Base-by-base conservation (phyloP, 441 rosid genomes). In the Croton setiger region DNA sequence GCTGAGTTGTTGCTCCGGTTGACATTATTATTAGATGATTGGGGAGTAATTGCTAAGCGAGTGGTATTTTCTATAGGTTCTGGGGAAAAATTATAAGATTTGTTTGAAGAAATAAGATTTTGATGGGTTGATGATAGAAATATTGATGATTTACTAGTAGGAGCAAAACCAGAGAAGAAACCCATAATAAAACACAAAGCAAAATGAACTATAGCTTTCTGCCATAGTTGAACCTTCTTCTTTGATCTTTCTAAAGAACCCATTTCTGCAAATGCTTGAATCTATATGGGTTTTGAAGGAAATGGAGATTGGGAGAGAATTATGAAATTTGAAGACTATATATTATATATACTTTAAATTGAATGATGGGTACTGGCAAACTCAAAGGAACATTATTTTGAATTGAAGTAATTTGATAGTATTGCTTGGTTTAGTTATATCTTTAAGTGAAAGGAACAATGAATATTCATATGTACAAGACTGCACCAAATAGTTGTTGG, bases 181-280 rank as follows among this genome's bases (percentile, higher is more conserved):
- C 99, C 99, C 90, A 92, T 90, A 18, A 88, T 86, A 64, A 95
- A 92, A 72, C 99, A 95, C 27, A 95, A 63, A 61, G 83, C 75
- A 76, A 95, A 95, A 76, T 88, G 99, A 27, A 87, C 82, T 7
- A 77, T 75, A 43, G 97, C 98, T 82, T 86, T 92, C 76, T 87
- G 88, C 99, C 96, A 95, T 75, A 82, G 17, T 54, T 80, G 97
- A 66, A 73, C 77, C 77, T 82, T 95, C 92, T 86, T 94, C 87
- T 86, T 94, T 66, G 99, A 81, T 82, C 96, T 86, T 72, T 94
- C 97, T 27, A 77, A 27, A 17, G 89, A 79, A 35, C 84, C 86
- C 87, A 81, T 80, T 39, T 51, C 23, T 11, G 61, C 15, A 52
- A 43, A 54, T 13, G 37, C 45, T 14, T 36, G 49, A 79, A 63